Percentiles rank a stretch among this genome's conserved stretches.
These are phyloP conservation scores for Aureobasidium musti DNA, from an alignment of 2,329 filamentous ascomycete species.

Conservation along the genomic window DNA sequence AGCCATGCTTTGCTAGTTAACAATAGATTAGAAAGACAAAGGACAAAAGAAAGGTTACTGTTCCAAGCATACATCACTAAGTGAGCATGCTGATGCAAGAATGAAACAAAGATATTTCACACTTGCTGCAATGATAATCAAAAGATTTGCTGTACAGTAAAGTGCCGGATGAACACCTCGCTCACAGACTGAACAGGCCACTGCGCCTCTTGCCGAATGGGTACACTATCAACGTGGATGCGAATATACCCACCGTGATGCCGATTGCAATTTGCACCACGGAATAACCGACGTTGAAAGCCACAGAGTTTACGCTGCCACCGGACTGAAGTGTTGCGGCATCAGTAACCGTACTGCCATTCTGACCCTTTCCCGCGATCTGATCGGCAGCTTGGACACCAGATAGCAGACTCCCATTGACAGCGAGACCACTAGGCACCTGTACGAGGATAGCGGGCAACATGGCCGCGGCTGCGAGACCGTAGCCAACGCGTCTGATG, in stretches of 20 bases:
- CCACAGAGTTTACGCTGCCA: conserved; percentile 46
- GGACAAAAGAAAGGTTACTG: background rate
- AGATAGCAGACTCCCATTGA: conserved; percentile 58
- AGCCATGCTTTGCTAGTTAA: background rate
- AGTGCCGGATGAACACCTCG: background rate
- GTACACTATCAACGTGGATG: conserved; percentile 53
- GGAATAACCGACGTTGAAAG: conserved; percentile 51
- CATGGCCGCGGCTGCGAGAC: conserved; percentile 80
- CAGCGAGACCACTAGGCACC: conserved; percentile 61
- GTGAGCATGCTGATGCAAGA: background rate
- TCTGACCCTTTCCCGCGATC: conserved; percentile 50
- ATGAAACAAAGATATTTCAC: background rate
- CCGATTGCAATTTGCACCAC: conserved; percentile 56
- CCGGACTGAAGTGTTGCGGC: conserved; percentile 37
- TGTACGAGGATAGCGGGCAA: conserved; percentile 80
- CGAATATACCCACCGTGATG: conserved; percentile 54
- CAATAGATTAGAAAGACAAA: background rate
- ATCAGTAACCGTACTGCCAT: conserved; percentile 49
- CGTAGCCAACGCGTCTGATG: conserved; percentile 63
- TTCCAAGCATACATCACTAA: background rate
- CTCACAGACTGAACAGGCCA: conserved; percentile 47
- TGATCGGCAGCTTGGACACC: conserved; percentile 60
- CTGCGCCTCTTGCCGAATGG: conserved; percentile 53
- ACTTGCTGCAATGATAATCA: background rate
- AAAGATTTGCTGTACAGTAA: background rate